Conservation (phyloP, 176 grass and related monocot species). For the Avena sativa region DNA sequence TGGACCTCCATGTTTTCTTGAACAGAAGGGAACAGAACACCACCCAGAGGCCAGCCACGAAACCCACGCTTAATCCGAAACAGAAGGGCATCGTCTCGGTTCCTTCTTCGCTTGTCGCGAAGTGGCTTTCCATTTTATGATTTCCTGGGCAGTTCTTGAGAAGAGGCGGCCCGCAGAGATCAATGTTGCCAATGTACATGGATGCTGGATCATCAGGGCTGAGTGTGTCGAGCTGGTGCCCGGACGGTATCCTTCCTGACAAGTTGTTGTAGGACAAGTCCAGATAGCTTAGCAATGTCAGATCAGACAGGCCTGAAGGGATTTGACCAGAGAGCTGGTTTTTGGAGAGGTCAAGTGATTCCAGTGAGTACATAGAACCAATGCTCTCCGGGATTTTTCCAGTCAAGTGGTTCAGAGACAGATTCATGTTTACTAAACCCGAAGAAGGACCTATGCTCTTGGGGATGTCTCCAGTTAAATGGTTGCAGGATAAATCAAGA, state of each 20-base stretch:
- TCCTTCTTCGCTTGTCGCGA: background rate
- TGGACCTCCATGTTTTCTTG: constrained; percentile 12
- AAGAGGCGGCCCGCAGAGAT: constrained; percentile 36
- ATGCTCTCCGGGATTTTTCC: constrained; percentile 36
- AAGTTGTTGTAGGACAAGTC: constrained; percentile 41
- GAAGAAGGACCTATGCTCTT: background rate
- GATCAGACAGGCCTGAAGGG: constrained; percentile 17
- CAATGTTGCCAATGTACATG: constrained; percentile 34
- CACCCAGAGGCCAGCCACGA: constrained; percentile 13
- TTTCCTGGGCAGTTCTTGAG: background rate
- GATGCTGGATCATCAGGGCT: background rate
- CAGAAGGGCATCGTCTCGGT: background rate
- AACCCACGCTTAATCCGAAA: background rate
- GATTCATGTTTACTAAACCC: constrained; percentile 31
- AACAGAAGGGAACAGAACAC: constrained; percentile 16
- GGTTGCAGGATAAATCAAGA: constrained; percentile 37
- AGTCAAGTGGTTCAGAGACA: constrained; percentile 33
- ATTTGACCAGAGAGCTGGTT: constrained; percentile 47
- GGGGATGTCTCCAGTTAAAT: constrained; percentile 40
- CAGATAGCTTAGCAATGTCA: constrained; percentile 18
- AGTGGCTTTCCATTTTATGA: background rate
- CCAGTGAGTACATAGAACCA: background rate
- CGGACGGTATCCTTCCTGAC: constrained; percentile 42
- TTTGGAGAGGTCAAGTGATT: constrained; percentile 49
- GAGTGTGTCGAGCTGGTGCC: constrained; percentile 26